Evolutionary conservation across 2,329 filamentous ascomycete species (phyloP), one percentile per base, ranked within the genome.

Genomic region (Fusarium multiceps): DNA sequence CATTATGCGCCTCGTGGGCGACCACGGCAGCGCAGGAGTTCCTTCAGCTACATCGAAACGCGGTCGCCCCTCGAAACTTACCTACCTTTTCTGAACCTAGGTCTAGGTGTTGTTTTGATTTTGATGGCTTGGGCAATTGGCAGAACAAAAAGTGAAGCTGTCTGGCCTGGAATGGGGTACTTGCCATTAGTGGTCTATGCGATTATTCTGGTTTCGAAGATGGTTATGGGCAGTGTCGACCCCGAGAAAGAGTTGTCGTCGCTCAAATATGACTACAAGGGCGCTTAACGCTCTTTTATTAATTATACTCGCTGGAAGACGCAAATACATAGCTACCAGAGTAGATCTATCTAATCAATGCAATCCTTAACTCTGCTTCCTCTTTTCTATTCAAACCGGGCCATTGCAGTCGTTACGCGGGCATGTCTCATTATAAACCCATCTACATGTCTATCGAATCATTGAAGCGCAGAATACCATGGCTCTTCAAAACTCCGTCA

Each of bases 401-500:
- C 41, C 48, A 56, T 57, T 47, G 55, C 50, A 53, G 40, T 73
- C 72, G 53, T 72, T 49, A 62, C 63, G 45, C 41, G 48, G 54
- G 54, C 69, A 61, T 72, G 43, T 70, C 57, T 74, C 68, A 74
- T 75, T 73, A 74, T 45, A 59, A 43, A 43, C 62, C 46, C 42
- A 58, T 50, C 46, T 53, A 89, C 79, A 89, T 85, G 76, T 94
- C 92, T 84, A 98, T 93, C 68, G 91, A 93, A 81, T 98, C 94
- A 78, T 95, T 97, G 80, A 99, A 99, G 72, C 92, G 88, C 79
- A 99, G 82, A 69, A 98, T 92, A 13, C 95, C 96, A 77, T 97
- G 94, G 50, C 87, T 89, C 82, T 90, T 93, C 77, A 98, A 83
- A 66, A 97, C 86, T 12, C 96, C 95, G 78, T 98, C 96, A 41